These are phyloP conservation scores for Xerocomellus dryophilus DNA, from an alignment of 768 basidiomycete genomes.

Conservation along the genomic window DNA sequence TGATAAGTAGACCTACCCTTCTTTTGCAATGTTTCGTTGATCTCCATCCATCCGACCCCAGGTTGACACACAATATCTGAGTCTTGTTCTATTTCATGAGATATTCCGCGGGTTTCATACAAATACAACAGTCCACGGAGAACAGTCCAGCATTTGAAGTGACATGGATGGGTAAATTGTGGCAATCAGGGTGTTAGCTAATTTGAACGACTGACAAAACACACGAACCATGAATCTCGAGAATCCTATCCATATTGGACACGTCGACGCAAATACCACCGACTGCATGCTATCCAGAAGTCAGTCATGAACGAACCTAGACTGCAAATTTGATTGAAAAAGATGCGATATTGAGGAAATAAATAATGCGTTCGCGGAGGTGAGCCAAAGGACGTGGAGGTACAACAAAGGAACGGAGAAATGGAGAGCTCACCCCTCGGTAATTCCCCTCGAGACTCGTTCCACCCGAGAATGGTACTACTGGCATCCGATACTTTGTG, in stretches of 20 bases:
- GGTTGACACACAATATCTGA: constrained; percentile 74
- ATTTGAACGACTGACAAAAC: neutral
- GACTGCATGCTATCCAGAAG: constrained; percentile 11
- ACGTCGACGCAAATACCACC: constrained; percentile 82
- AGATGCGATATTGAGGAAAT: neutral
- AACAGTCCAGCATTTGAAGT: neutral
- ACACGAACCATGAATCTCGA: constrained; percentile 64
- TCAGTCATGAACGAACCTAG: neutral
- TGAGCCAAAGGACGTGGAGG: neutral
- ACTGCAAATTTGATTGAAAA: neutral
- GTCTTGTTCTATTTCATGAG: constrained; percentile 49
- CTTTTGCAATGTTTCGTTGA: constrained; percentile 64
- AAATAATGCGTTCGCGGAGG: neutral
- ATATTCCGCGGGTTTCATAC: neutral
- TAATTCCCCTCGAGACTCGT: constrained; percentile 81
- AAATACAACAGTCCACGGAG: neutral
- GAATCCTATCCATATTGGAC: constrained; percentile 72
- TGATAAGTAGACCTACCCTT: constrained; percentile 40
- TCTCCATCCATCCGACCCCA: constrained; percentile 66
- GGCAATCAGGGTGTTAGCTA: neutral
- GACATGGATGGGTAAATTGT: neutral
- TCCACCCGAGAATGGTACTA: constrained; percentile 77
- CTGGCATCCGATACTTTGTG: constrained; percentile 69
- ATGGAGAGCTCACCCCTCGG: constrained; percentile 46
- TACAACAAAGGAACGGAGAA: neutral